phyloP scores from a whole-genome alignment of 73 alveolate species.

The Tetrahymena malaccensis region DNA sequence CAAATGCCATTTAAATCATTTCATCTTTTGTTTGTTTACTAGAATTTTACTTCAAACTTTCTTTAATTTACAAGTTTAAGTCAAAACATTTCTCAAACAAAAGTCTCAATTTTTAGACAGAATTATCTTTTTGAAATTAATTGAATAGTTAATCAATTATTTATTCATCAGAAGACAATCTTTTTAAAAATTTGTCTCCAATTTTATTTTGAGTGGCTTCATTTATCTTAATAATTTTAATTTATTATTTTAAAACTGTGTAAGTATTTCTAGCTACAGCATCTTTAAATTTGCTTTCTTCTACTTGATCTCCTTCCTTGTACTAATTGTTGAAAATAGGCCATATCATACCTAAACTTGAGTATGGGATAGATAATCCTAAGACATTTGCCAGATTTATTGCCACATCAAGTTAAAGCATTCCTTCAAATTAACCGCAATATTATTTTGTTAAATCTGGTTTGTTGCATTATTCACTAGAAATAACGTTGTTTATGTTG shows the following conservation, averaged over 20 bases:
- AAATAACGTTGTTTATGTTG: too few relatives aligned
- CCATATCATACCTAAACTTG: not conserved
- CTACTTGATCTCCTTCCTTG: not conserved
- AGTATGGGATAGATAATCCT: not conserved
- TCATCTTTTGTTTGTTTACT: not conserved
- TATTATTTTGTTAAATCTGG: too few relatives aligned
- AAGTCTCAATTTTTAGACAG: too few relatives aligned
- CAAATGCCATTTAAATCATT: not conserved
- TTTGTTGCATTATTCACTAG: too few relatives aligned
- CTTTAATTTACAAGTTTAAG: not conserved
- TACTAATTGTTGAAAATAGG: not conserved
- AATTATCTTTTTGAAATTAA: too few relatives aligned
- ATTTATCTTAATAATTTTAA: too few relatives aligned
- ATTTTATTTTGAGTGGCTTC: not conserved
- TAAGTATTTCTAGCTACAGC: not conserved
- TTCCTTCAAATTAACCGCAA: not conserved
- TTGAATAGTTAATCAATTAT: not conserved
- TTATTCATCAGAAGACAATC: not conserved
- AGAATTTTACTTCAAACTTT: not conserved
- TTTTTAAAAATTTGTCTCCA: not conserved
- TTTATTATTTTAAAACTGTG: not conserved
- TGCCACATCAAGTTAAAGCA: not conserved
- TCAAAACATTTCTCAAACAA: not conserved
- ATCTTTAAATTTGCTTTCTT: not conserved
- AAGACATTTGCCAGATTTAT: not conserved